Percentiles rank a stretch among this genome's conserved stretches.
phyloP scores from a whole-genome alignment of 163 green algal genomes.

The Prototheca cutis region DNA sequence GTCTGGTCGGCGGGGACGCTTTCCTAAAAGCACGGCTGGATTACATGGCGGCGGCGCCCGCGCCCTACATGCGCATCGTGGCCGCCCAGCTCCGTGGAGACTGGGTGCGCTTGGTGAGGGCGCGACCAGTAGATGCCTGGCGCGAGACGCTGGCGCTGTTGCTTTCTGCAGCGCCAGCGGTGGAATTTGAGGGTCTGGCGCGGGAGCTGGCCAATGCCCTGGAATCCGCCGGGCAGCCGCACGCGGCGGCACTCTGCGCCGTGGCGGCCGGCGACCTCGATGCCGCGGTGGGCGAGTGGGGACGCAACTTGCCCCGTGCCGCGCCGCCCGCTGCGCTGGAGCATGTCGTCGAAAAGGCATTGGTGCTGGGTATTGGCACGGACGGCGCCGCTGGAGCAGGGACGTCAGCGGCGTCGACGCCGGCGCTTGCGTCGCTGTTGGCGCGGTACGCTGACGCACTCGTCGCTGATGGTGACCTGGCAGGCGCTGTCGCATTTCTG shows the following conservation, averaged over 20 bases:
- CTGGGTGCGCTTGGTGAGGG: conserved; percentile 63
- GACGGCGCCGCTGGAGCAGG: conserved; percentile 8
- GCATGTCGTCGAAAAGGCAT: conserved; percentile 83
- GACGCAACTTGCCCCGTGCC: conserved; percentile 3
- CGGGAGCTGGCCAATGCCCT: conserved; percentile 58
- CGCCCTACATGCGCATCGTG: conserved; percentile 82
- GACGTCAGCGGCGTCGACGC: conserved; percentile 9
- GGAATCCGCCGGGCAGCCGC: conserved; percentile 36
- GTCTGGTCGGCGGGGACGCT: conserved; percentile 59
- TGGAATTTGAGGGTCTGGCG: conserved; percentile 61
- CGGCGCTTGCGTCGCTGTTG: conserved; percentile 50
- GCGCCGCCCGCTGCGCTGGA: conserved; percentile 33
- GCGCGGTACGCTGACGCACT: conserved; percentile 75
- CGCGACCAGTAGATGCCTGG: conserved; percentile 70
- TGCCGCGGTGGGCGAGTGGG: conserved; percentile 60
- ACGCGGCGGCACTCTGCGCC: conserved; percentile 84
- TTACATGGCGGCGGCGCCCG: conserved; percentile 72
- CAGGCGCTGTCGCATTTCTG: conserved; percentile 73
- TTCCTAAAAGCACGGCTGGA: conserved; percentile 49
- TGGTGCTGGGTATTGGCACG: conserved; percentile 76
- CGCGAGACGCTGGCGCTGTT: conserved; percentile 90
- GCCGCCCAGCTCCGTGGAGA: conserved; percentile 54
- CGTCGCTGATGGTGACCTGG: conserved; percentile 62
- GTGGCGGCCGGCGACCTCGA: conserved; percentile 87
- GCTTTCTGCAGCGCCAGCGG: conserved; percentile 57